phyloP scores from a whole-genome alignment of 129 eudicot species.

The Escallonia herrerae region DNA sequence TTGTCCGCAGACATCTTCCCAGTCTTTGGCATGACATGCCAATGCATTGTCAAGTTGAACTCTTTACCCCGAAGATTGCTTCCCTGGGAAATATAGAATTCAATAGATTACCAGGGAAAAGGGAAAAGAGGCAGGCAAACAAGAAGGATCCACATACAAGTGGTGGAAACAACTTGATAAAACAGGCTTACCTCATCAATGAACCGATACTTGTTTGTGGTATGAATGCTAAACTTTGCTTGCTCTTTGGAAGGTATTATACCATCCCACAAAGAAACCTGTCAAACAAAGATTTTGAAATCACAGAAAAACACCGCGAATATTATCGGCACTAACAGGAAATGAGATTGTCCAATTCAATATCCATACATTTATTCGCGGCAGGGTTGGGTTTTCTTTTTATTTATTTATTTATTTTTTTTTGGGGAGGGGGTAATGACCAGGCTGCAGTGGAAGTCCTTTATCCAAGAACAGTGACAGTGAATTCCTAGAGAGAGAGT shows the following conservation, averaged over 20 bases:
- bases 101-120: no score
- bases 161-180: neutral
- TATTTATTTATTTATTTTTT: no score
- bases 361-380: no score
- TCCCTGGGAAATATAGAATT: constrained; percentile 34
- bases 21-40: constrained; percentile 99
- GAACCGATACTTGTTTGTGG: constrained; percentile 77
- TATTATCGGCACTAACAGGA: no score
- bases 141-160: no score
- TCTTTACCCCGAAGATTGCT: constrained; percentile 81
- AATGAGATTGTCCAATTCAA: no score
- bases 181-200: constrained; percentile 59
- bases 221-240: constrained; percentile 57
- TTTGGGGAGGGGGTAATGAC: no score
- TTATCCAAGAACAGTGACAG: no score
- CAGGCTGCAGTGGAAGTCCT: no score
- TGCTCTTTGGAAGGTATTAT: constrained; percentile 66
- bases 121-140: no score
- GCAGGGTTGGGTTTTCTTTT: no score
- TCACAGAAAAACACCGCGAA: neutral
- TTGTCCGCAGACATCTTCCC: constrained; percentile 94
- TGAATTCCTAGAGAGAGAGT: no score
- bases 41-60: constrained; percentile 77
- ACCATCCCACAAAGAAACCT: constrained; percentile 90
- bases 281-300: constrained; percentile 3